A percentile compares a stretch with the other conserved stretches of the same genome.
phyloP scores from a whole-genome alignment of 306 rosid genomes.

The Prunus mume region DNA sequence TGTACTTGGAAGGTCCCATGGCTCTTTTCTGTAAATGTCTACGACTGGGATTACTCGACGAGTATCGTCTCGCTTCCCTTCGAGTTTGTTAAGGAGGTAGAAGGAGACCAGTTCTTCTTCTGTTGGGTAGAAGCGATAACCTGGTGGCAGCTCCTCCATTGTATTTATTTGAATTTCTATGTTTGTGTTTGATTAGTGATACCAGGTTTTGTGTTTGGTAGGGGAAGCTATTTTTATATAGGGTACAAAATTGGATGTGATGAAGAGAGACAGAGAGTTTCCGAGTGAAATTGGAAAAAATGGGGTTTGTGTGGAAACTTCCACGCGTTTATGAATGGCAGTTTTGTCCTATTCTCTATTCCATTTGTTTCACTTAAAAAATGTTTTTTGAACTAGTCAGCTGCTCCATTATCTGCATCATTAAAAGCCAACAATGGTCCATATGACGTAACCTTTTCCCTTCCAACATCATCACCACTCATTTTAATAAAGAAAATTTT shows the following conservation, averaged over 20 bases:
- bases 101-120: conserved; percentile 79
- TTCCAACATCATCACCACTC: too few relatives aligned
- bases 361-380: not conserved
- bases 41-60: conserved; percentile 57
- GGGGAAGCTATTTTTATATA: not conserved
- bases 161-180: not conserved
- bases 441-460: not conserved
- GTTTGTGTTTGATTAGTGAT: not conserved
- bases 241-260: not conserved
- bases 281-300: conserved; percentile 42
- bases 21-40: conserved; percentile 60
- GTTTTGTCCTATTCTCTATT: not conserved
- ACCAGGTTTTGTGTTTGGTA: not conserved
- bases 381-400: conserved; percentile 56
- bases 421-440: not conserved
- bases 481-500: too few relatives aligned
- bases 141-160: conserved; percentile 40
- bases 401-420: not conserved
- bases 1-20: conserved; percentile 73
- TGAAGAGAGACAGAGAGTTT: not conserved
- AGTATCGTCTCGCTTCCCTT: conserved; percentile 32
- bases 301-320: conserved; percentile 20
- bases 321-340: conserved; percentile 50
- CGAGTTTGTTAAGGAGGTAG: conserved; percentile 59
- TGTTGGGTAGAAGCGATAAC: conserved; percentile 80